phyloP scores from a whole-genome alignment of 2,329 filamentous ascomycete species.

The Beauveria varroae region DNA sequence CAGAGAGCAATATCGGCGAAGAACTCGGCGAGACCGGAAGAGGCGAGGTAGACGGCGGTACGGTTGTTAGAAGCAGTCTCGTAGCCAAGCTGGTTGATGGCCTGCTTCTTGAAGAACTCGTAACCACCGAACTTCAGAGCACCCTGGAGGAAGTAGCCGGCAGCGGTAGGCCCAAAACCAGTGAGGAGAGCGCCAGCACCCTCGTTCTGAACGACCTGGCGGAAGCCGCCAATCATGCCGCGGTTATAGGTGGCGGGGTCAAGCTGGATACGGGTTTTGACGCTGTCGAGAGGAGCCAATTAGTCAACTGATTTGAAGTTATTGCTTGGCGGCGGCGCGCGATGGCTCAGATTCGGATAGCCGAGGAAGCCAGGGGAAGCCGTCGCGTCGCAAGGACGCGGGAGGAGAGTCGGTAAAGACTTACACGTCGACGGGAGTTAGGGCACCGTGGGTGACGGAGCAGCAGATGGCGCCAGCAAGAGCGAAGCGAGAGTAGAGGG shows the following conservation, averaged over 20 bases:
- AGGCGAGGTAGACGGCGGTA: slow-evolving; percentile 65
- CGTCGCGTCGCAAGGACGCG: not conserved
- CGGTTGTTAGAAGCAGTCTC: slow-evolving; percentile 66
- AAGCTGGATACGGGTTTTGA: slow-evolving; percentile 86
- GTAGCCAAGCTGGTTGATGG: slow-evolving; percentile 65
- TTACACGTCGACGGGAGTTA: slow-evolving; percentile 99
- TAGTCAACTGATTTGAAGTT: slow-evolving; percentile 11
- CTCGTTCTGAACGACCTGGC: slow-evolving; percentile 68
- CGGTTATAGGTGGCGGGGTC: slow-evolving; percentile 76
- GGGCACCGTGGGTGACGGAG: slow-evolving; percentile 91
- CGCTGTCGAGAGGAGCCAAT: slow-evolving; percentile 40
- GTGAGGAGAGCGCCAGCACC: slow-evolving; percentile 74
- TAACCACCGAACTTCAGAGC: slow-evolving; percentile 85
- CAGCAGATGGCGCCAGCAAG: slow-evolving; percentile 97
- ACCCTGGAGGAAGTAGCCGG: slow-evolving; percentile 82
- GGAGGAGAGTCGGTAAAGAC: slow-evolving; percentile 33
- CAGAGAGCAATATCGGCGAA: slow-evolving; percentile 69
- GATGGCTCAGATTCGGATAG: not conserved
- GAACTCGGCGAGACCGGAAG: slow-evolving; percentile 51
- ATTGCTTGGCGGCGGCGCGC: not conserved
- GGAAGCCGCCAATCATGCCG: slow-evolving; percentile 73
- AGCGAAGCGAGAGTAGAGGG: slow-evolving; percentile 92
- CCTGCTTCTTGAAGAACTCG: slow-evolving; percentile 85
- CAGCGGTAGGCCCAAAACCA: slow-evolving; percentile 69
- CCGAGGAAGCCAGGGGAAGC: not conserved